A percentile compares a stretch with the other conserved stretches of the same genome.
Conservation (phyloP, 257 asterid genomes). For the Apocynum venetum region DNA sequence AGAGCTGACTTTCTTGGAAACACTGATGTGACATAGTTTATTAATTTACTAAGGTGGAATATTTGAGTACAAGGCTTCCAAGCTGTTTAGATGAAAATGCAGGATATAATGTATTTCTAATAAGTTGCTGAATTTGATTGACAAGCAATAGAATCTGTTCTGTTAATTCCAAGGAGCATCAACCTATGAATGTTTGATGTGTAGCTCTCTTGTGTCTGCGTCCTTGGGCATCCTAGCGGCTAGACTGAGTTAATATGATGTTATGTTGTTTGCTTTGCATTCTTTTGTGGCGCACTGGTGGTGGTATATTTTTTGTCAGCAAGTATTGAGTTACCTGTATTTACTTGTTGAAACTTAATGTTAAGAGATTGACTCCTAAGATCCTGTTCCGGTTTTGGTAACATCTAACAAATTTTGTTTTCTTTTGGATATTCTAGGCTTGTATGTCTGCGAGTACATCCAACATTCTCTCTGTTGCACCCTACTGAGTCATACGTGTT, state of each 20-base stretch:
- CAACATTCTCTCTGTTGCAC: slow-evolving; percentile 62
- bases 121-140: not conserved
- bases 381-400: not conserved
- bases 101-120: no score
- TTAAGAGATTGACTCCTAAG: not conserved
- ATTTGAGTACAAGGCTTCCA: no score
- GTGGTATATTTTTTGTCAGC: not conserved
- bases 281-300: not conserved
- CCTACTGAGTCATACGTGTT: slow-evolving; percentile 73
- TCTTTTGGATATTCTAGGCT: slow-evolving; percentile 45
- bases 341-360: not conserved
- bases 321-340: not conserved
- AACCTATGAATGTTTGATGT: not conserved
- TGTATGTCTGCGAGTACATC: slow-evolving; percentile 93
- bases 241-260: not conserved
- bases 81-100: no score
- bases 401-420: not conserved
- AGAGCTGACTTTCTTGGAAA: no score
- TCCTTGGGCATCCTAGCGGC: not conserved
- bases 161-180: not conserved
- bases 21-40: no score
- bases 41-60: no score
- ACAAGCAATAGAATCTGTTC: not conserved
- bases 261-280: no score
- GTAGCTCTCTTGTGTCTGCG: not conserved